phyloP scores from a whole-genome alignment of 495 filamentous ascomycete species.

The Chaetomium cochliodes region DNA sequence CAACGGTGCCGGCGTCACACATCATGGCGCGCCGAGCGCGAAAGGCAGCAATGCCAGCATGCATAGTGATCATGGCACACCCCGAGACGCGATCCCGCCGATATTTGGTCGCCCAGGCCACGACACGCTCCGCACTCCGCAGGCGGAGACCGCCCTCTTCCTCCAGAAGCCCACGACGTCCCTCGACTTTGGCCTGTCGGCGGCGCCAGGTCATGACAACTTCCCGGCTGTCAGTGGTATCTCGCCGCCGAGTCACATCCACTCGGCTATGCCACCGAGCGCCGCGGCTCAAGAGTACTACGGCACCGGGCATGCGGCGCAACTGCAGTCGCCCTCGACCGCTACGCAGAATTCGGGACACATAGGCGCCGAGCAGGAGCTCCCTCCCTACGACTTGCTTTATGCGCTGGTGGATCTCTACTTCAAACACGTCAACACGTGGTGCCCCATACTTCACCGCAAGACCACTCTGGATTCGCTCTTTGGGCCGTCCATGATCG shows the following conservation, averaged over 20 bases:
- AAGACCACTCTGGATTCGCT: conserved; percentile 74
- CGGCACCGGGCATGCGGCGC: conserved; percentile 32
- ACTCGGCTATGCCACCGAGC: conserved; percentile 30
- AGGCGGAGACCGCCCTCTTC: conserved; percentile 62
- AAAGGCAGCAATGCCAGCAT: conserved; percentile 44
- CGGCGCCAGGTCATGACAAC: conserved; percentile 35
- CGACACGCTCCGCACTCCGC: conserved; percentile 51
- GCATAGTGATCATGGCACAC: conserved; percentile 49
- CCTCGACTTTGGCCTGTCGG: conserved; percentile 37
- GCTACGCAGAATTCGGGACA: conserved; percentile 39
- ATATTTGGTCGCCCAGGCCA: conserved; percentile 36
- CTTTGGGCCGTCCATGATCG: conserved; percentile 71
- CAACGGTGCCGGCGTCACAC: conserved; percentile 31
- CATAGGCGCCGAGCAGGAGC: conserved; percentile 62
- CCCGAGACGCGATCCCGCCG: conserved; percentile 37
- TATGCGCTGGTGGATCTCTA: conserved; percentile 81
- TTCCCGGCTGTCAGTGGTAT: conserved; percentile 39
- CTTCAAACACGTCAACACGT: conserved; percentile 87
- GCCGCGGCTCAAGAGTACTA: conserved; percentile 49
- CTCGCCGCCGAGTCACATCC: conserved; percentile 39
- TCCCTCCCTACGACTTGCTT: conserved; percentile 81
- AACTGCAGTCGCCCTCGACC: conserved; percentile 48
- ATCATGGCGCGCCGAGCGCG: conserved; percentile 52
- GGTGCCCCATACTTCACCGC: conserved; percentile 85
- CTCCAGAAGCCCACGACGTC: conserved; percentile 57